Percentiles rank a stretch among this genome's conserved stretches.
phyloP scores from a whole-genome alignment of 768 basidiomycete genomes.

The Pleurotus ostreatus region DNA sequence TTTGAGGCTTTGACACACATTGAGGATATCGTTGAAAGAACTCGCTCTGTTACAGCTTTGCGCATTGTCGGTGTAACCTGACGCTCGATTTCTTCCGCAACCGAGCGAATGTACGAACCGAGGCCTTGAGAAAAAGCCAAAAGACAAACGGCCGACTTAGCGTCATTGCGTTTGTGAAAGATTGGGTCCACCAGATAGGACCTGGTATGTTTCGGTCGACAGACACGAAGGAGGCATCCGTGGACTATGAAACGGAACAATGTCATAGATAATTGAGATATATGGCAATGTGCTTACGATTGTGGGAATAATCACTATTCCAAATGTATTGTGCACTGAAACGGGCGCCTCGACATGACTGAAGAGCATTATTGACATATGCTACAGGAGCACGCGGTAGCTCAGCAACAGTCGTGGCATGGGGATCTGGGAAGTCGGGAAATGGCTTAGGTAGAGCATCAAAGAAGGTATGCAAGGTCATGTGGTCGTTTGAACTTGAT shows the following conservation, averaged over 20 bases:
- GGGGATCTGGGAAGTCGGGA: conserved; percentile 41
- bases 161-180: conserved; percentile 58
- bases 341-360: conserved; percentile 48
- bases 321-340: conserved; percentile 37
- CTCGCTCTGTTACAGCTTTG: conserved; percentile 36
- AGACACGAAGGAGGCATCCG: conserved; percentile 60
- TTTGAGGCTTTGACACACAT: conserved; percentile 34
- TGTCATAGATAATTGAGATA: conserved; percentile 5
- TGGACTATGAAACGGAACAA: conserved; percentile 35
- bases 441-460: conserved; percentile 65
- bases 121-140: conserved; percentile 62
- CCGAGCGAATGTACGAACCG: conserved; percentile 48
- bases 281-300: conserved; percentile 32
- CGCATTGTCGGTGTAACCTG: conserved; percentile 43
- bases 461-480: conserved; percentile 52
- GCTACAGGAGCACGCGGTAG: conserved; percentile 43
- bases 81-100: conserved; percentile 37
- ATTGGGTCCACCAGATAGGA: conserved; percentile 63
- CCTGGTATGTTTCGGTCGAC: conserved; percentile 44
- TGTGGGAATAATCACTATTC: conserved; percentile 34
- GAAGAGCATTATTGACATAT: conserved; percentile 49
- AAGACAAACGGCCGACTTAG: conserved; percentile 65
- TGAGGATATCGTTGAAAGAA: conserved; percentile 40
- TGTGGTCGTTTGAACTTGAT: not conserved
- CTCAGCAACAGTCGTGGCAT: conserved; percentile 37